Evolutionary conservation across 2,329 filamentous ascomycete genomes (phyloP), one percentile per base, ranked within the genome.

Genomic region (Plectosphaerella sp.): DNA sequence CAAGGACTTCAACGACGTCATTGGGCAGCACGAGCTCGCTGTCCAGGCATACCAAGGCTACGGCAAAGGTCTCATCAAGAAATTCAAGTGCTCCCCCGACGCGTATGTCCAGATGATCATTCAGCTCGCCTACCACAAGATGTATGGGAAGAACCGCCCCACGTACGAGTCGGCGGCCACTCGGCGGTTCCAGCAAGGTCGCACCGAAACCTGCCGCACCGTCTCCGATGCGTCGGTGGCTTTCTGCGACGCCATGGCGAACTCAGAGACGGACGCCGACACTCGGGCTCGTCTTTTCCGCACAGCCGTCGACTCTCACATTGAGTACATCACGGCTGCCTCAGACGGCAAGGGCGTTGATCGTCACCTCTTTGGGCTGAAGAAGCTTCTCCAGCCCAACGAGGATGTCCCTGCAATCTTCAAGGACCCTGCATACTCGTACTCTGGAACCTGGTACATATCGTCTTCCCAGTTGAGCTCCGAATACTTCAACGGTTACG

Each of bases 71-170:
- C 78, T 99, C 56, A 97, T 99, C 80, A 99, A 99, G 85, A 95
- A 96, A 73, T 97, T 99, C 85, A 95, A 91, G 76, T 96, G 90
- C 83, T 95, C 89, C 24, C 94, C 94, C 28, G 95, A 99, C 64
- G 94, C 93, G 33, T 99, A 95, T 71, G 91, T 97, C 42, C 94
- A 99, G 74, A 94, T 99, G 91, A 77, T 97, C 69, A 99, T 99
- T 69, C 94, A 99, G 72, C 84, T 97, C 50, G 94, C 94, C 39
- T 99, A 99, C 79, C 87, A 87, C 81, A 97, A 97, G 76, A 97
- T 99, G 90, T 96, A 95, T 73, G 94, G 94, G 78, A 91, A 92
- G 80, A 97, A 92, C 80, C 83, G 94, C 4, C 94, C 94, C 1
- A 99, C 95, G 0, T 99, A 99, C 76, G 94, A 99, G 74, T 97